Base-by-base conservation (phyloP, 2,329 filamentous ascomycete genomes). In the Teratosphaeria destructans region DNA sequence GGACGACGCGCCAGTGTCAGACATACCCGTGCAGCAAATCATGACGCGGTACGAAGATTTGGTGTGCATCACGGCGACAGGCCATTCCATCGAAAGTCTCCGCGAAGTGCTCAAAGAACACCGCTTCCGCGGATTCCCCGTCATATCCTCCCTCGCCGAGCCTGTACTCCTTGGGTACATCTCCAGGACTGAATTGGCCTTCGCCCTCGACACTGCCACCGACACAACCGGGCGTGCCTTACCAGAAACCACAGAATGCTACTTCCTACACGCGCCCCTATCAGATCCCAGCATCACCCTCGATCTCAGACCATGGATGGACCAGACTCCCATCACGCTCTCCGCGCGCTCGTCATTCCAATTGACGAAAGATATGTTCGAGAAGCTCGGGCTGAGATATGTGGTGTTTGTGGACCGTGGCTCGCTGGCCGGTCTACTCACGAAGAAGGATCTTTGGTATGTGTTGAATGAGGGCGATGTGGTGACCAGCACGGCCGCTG, bases 391-490 rank as follows among this genome's bases (percentile, higher is more conserved):
- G 23, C 76, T 99, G 62, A 83, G 93, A 56, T 96, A 97, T 75
- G 84, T 99, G 5, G 77, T 97, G 3, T 95, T 97, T 72, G 85
- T 84, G 47, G 89, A 96, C 65, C 83, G 86, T 55, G 94, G 94
- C 23, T 83, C 84, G 56, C 76, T 99, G 47, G 86, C 90, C 72
- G 94, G 94, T 0, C 74, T 99, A 55, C 77, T 97, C 66, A 99
- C 94, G 23, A 97, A 97, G 79, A 99, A 99, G 78, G 94, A 99
- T 75, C 86, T 95, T 37, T 97, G 92, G 89, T 92, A 90, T 73
- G 85, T 97, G 47, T 79, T 97, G 54, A 90, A 96, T 70, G 89
- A 87, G 52, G 85, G 84, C 10, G 86, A 87, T 64, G 83, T 66
- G 58, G 53, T 32, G 10, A 14, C 16, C 12, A 54, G 5, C 6